phyloP scores from a whole-genome alignment of 2,329 filamentous ascomycete genomes.

The Cadophora sp. region DNA sequence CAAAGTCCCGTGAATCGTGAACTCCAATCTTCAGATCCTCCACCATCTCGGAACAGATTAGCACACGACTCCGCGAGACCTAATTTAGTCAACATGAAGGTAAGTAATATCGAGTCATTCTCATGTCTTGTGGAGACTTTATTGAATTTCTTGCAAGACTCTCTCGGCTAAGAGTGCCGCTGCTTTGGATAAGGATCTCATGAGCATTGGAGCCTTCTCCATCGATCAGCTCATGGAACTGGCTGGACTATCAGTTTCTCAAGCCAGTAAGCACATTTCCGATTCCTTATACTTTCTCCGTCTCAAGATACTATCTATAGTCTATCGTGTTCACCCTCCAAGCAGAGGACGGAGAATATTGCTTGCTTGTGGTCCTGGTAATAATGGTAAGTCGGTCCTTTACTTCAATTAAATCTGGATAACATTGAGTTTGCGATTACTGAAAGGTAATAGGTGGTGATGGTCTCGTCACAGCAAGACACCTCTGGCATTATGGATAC shows the following conservation, averaged over 20 bases:
- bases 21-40: background rate
- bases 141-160: conserved; percentile 61
- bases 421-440: background rate
- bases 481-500: conserved; percentile 92
- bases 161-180: conserved; percentile 87
- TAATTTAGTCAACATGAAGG: conserved; percentile 30
- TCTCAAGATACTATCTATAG: conserved; percentile 51
- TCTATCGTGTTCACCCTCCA: conserved; percentile 84
- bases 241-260: conserved; percentile 89
- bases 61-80: too few relatives aligned
- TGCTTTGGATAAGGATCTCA: conserved; percentile 90
- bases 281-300: background rate
- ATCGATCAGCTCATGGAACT: conserved; percentile 75
- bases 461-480: conserved; percentile 90
- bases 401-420: background rate
- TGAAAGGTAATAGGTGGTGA: conserved; percentile 72
- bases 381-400: conserved; percentile 59
- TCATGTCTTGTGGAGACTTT: background rate
- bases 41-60: background rate
- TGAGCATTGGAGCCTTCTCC: conserved; percentile 87
- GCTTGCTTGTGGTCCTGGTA: conserved; percentile 88
- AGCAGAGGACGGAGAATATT: conserved; percentile 75
- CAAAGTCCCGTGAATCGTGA: background rate
- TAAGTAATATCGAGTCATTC: conserved; percentile 9
- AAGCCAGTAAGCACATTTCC: conserved; percentile 68